phyloP scores from a whole-genome alignment of 768 basidiomycete species.

The Punctularia strigosozonata region DNA sequence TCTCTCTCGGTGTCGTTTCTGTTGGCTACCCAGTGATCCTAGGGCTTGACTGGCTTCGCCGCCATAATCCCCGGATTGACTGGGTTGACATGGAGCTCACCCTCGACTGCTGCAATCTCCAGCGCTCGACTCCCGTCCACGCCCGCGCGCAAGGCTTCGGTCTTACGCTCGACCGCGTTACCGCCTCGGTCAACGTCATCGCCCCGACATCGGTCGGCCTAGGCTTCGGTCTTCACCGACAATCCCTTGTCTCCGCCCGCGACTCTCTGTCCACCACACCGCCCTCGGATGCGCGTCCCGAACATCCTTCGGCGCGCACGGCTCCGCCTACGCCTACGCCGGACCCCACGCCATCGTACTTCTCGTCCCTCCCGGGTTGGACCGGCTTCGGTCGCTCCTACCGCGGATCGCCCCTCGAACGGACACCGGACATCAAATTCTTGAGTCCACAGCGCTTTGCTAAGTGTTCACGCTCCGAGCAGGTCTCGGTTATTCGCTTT shows the following conservation, averaged over 20 bases:
- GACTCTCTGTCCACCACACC: not conserved
- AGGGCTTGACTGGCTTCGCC: constrained; percentile 9
- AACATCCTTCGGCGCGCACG: not conserved
- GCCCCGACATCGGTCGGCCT: constrained; percentile 8
- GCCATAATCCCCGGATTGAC: constrained; percentile 11
- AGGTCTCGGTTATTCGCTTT: no score
- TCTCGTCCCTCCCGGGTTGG: no score
- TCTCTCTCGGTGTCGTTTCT: constrained; percentile 19
- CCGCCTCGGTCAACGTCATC: not conserved
- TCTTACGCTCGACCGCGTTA: constrained; percentile 14
- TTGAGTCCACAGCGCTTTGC: no score
- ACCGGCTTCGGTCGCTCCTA: no score
- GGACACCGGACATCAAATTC: no score
- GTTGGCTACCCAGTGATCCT: constrained; percentile 17
- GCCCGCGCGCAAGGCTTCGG: constrained; percentile 16
- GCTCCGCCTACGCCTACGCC: no score
- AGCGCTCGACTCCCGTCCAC: constrained; percentile 9
- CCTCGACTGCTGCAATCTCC: constrained; percentile 10
- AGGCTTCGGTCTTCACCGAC: constrained; percentile 12
- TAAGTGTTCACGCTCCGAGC: no score
- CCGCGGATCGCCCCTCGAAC: no score
- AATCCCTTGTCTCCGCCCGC: not conserved
- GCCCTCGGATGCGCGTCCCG: not conserved
- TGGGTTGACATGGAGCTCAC: constrained; percentile 15
- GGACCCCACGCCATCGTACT: no score